A percentile compares a stretch with the other conserved stretches of the same genome.
These are phyloP conservation scores for Mycosarcoma maydis DNA, from an alignment of 1,284 basidiomycete genomes.

Conservation along the genomic window DNA sequence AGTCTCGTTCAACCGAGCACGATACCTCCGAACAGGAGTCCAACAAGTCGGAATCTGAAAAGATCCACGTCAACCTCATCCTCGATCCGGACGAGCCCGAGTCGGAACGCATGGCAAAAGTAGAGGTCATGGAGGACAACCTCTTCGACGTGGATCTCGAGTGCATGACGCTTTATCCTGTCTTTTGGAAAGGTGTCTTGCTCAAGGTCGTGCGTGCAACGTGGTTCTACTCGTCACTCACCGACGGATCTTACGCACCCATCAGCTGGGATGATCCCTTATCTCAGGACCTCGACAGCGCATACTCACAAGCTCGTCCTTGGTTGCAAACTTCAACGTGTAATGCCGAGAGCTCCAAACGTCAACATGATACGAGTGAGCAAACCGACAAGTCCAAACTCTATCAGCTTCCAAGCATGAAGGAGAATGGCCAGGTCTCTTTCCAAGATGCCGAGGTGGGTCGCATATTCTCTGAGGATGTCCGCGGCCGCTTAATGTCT, in stretches of 20 bases:
- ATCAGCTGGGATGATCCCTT: slow-evolving; percentile 63
- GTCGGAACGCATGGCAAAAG: slow-evolving; percentile 35
- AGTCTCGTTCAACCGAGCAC: slow-evolving; percentile 9
- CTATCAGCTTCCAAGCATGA: slow-evolving; percentile 54
- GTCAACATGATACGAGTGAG: slow-evolving; percentile 20
- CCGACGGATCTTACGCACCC: slow-evolving; percentile 51
- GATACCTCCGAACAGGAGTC: slow-evolving; percentile 8
- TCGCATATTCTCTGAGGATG: slow-evolving; percentile 63
- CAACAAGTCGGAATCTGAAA: slow-evolving; percentile 14
- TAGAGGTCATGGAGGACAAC: slow-evolving; percentile 63
- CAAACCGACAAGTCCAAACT: slow-evolving; percentile 49
- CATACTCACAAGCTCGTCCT: slow-evolving; percentile 65
- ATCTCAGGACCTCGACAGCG: slow-evolving; percentile 64
- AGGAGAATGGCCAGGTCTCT: slow-evolving; percentile 58
- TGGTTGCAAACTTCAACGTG: slow-evolving; percentile 39
- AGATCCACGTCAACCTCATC: slow-evolving; percentile 46
- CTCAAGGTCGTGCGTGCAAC: slow-evolving; percentile 64
- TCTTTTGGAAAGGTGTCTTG: slow-evolving; percentile 67
- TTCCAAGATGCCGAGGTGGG: slow-evolving; percentile 63
- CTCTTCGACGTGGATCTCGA: slow-evolving; percentile 64
- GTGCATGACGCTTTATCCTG: slow-evolving; percentile 65
- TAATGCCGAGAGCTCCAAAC: slow-evolving; percentile 17
- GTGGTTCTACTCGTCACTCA: slow-evolving; percentile 67
- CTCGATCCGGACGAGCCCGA: slow-evolving; percentile 62
- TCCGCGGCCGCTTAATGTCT: slow-evolving; percentile 53